Base-by-base conservation (phyloP, 2,329 filamentous ascomycete genomes). In the Xylaria hypoxylon region DNA sequence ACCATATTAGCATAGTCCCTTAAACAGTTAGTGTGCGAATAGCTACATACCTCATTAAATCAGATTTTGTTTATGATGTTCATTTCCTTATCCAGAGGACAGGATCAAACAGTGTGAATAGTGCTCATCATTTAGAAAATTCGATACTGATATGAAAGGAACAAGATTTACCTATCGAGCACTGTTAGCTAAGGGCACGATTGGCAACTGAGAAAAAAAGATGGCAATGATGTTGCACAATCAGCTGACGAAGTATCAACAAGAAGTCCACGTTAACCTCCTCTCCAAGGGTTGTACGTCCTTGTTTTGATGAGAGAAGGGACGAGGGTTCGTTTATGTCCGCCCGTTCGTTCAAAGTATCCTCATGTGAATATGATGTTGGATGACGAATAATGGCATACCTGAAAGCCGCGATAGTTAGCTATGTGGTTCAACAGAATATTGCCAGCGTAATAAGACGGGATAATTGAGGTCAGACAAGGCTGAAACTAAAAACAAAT, bases 261-360 rank as follows among this genome's bases (percentile, higher is more conserved):
- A 87, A 87, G 84, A 88, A 86, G 78, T 79, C 84, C 80, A 79
- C 77, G 74, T 71, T 67, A 73, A 73, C 77, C 80, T 79, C 75
- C 79, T 80, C 83, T 83, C 86, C 85, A 84, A 83, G 84, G 84
- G 80, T 86, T 89, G 86, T 89, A 88, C 85, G 83, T 79, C 82
- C 86, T 84, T 80, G 86, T 86, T 84, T 85, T 79, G 75, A 78
- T 78, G 80, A 80, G 76, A 81, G 78, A 76, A 78, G 80, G 75
- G 74, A 78, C 77, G 80, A 75, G 76, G 83, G 82, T 85, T 87
- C 85, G 80, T 81, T 86, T 87, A 87, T 89, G 87, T 88, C 87
- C 87, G 87, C 87, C 87, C 87, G 87, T 89, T 89, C 87, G 87
- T 89, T 88, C 86, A 89, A 88, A 79, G 80, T 80, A 85, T 89